Evolutionary conservation across 495 filamentous ascomycete species (phyloP), one percentile per base, ranked within the genome.

Genomic region (Hypoxylon trugodes): DNA sequence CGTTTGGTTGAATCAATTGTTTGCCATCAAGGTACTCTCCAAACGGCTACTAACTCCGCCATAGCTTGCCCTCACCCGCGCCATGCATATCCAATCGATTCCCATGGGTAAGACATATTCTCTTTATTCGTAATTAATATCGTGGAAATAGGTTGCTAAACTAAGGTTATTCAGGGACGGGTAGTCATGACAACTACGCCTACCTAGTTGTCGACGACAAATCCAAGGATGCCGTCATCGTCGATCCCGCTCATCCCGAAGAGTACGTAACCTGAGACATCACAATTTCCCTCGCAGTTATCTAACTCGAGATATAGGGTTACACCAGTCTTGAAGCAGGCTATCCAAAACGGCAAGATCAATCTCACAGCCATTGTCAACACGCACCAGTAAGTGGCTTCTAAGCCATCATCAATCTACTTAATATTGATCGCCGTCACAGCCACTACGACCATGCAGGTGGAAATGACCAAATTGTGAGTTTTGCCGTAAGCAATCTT

Each of bases 361-460:
- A 91, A 96, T 60, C 79, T 98, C 16, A 92, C 82, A 2, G 90
- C 87, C 6, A 96, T 98, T 73, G 87, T 98, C 54, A 98, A 98
- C 67, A 98, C 95, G 1, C 95, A 98, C 68, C 96, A 98, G 94
- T 97, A 79, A 73, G 89, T 33, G 24, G 19, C 19, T 41, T 21
- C 42, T 0, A 6, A 43, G 15, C 30, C 25, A 19, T 28, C 36
- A n/a, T 7, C 36, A 24, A 25, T 24, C 22, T 15, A 41, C 8
- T 28, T 15, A 15, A 32, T 42, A 6, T 33, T 62, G 40, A 65
- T 13, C 10, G 50, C 38, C 42, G 13, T 7, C 56, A 16, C 59
- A 97, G 94, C 72, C 95, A 98, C 74, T 88, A 89, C 83, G 95
- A 98, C 66, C 95, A 98, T 77, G 89, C 95, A 9, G 95, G 95